These are phyloP conservation scores for Xylaria polymorpha DNA, from an alignment of 2,329 filamentous ascomycete genomes.

Conservation along the genomic window DNA sequence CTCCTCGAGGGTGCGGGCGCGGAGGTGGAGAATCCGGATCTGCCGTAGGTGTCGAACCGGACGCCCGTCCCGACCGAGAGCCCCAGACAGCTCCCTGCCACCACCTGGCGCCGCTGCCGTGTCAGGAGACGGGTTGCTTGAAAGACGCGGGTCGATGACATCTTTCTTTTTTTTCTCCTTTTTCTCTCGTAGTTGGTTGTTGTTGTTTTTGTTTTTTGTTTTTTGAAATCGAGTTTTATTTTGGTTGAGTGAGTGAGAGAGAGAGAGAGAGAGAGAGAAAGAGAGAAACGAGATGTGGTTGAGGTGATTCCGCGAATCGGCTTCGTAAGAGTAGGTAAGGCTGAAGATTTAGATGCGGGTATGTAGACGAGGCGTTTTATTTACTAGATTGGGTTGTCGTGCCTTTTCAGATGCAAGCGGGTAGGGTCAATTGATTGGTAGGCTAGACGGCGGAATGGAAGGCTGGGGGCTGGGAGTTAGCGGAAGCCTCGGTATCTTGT, in stretches of 20 bases:
- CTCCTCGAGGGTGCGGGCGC: constrained; percentile 37
- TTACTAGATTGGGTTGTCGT: too few species aligned
- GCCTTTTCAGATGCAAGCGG: not conserved
- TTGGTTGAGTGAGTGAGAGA: not conserved
- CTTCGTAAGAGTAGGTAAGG: not conserved
- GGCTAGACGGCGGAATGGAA: not conserved
- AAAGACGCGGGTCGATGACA: constrained; percentile 43
- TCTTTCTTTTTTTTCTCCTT: constrained; percentile 23
- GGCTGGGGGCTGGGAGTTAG: constrained; percentile 14
- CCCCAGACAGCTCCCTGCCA: constrained; percentile 51
- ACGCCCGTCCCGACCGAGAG: constrained; percentile 51
- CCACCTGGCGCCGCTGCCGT: constrained; percentile 43
- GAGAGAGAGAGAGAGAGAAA: not conserved
- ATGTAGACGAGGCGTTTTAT: not conserved
- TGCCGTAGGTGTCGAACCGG: constrained; percentile 36
- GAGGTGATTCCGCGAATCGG: not conserved
- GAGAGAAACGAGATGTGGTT: not conserved
- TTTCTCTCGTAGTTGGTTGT: not conserved
- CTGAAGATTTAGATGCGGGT: not conserved
- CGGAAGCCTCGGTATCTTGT: constrained; percentile 6
- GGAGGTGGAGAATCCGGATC: constrained; percentile 28
- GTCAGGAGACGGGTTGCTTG: constrained; percentile 29
- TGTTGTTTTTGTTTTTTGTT: not conserved
- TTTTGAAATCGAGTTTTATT: too few species aligned
- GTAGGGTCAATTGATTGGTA: not conserved